Percentiles rank a stretch among this genome's conserved stretches.
phyloP scores from a whole-genome alignment of 2,329 filamentous ascomycete species.

The Colletotrichum falcatum region DNA sequence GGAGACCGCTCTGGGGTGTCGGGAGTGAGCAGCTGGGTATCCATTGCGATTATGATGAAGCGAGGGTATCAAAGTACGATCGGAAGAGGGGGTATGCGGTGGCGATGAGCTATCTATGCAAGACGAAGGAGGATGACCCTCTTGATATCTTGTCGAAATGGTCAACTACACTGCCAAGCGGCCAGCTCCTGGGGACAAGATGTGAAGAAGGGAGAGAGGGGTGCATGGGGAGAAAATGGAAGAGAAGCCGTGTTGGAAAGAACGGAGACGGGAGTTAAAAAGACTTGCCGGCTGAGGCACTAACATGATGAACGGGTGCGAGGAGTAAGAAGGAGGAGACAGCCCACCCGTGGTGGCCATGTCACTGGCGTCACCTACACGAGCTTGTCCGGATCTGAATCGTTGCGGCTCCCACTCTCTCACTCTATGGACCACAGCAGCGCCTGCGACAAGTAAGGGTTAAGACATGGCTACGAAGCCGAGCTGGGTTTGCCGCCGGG shows the following conservation, averaged over 20 bases:
- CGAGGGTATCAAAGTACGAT: conserved; percentile 25
- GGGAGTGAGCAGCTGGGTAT: conserved; percentile 34
- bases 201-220: conserved; percentile 21
- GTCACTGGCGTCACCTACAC: conserved; percentile 29
- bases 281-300: conserved; percentile 35
- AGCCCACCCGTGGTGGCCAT: conserved; percentile 26
- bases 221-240: conserved; percentile 18
- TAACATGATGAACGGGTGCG: conserved; percentile 33
- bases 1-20: conserved; percentile 37
- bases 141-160: conserved; percentile 29
- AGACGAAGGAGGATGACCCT: conserved; percentile 16
- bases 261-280: conserved; percentile 38
- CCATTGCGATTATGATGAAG: conserved; percentile 20
- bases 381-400: conserved; percentile 30
- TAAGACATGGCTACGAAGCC: conserved; percentile 39
- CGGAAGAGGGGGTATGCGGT: neutral
- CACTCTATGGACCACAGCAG: conserved; percentile 4
- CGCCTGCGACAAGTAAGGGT: conserved; percentile 20
- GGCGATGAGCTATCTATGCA: neutral
- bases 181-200: conserved; percentile 8
- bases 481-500: conserved; percentile 17
- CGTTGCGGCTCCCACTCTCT: neutral
- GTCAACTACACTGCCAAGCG: conserved; percentile 33
- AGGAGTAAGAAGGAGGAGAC: conserved; percentile 31
- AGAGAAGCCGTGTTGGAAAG: conserved; percentile 5